Evolutionary conservation across 257 asterid genomes (phyloP).

Genomic region (Primulina tabacum): DNA sequence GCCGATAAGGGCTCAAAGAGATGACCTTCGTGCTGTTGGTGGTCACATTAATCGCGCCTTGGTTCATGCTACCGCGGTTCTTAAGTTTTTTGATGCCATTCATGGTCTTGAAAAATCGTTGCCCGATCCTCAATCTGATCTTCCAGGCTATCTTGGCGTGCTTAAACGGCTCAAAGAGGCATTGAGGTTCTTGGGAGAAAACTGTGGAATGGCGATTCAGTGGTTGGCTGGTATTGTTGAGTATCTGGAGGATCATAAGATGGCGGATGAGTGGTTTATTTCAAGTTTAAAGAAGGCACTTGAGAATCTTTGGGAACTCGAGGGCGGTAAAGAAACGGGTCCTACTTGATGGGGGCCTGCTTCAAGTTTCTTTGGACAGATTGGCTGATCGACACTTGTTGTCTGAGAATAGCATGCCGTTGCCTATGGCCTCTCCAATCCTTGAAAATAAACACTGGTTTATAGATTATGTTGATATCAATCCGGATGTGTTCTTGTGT

Average conservation of each 20-base stretch:
- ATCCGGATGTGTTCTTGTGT: background rate
- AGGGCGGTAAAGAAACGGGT: slow-evolving; percentile 35
- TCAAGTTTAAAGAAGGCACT: slow-evolving; percentile 55
- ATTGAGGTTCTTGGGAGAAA: no score
- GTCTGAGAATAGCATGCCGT: no score
- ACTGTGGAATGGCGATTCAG: slow-evolving; percentile 77
- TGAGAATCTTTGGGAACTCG: slow-evolving; percentile 40
- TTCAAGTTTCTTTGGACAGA: slow-evolving; percentile 60
- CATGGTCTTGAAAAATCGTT: slow-evolving; percentile 79
- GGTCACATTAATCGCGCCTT: slow-evolving; percentile 49
- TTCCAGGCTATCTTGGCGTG: slow-evolving; percentile 64
- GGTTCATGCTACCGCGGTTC: slow-evolving; percentile 70
- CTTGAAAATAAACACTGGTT: no score
- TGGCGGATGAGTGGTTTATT: slow-evolving; percentile 63
- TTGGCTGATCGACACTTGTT: slow-evolving; percentile 34
- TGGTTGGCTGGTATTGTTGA: slow-evolving; percentile 86
- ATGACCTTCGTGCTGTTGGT: slow-evolving; percentile 59
- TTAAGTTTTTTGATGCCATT: slow-evolving; percentile 88
- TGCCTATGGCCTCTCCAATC: slow-evolving; percentile 40
- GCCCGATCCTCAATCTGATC: slow-evolving; percentile 66
- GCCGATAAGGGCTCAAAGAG: slow-evolving; percentile 65
- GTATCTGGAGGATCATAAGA: slow-evolving; percentile 76
- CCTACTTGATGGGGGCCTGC: slow-evolving; percentile 77
- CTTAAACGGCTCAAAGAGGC: slow-evolving; percentile 73
- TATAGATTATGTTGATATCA: no score